phyloP scores from a whole-genome alignment of 78 protist genomes.

The Paratrimastix pyriformis region DNA sequence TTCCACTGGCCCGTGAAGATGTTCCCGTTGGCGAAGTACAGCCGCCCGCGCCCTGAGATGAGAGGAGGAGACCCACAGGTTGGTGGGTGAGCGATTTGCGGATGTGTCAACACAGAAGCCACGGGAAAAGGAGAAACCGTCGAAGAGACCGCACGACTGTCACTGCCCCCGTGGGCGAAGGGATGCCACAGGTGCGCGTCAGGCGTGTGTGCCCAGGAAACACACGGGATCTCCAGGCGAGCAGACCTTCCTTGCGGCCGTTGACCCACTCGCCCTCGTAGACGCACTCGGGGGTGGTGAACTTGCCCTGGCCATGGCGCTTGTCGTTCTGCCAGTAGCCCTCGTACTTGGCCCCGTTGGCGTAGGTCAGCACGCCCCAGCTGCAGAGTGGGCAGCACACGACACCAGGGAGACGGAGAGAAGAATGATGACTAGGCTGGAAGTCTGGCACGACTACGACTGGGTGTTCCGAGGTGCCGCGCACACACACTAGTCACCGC shows the following conservation, averaged over 20 bases:
- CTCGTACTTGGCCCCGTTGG: slow-evolving; percentile 26
- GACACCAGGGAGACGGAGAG: not conserved
- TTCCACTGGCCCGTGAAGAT: not conserved
- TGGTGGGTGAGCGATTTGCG: too few relatives aligned
- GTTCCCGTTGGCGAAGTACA: slow-evolving; percentile 1
- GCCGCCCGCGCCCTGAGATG: not conserved
- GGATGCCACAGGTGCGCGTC: too few relatives aligned
- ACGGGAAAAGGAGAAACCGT: too few relatives aligned
- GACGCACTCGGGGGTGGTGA: slow-evolving; percentile 25
- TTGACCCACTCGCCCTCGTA: slow-evolving; percentile 47
- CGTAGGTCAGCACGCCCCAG: slow-evolving; percentile 29
- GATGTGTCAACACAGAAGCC: too few relatives aligned
- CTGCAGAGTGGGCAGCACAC: slow-evolving; percentile 7
- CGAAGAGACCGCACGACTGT: too few relatives aligned
- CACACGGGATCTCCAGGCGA: too few relatives aligned
- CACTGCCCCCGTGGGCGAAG: too few relatives aligned
- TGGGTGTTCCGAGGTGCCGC: not conserved
- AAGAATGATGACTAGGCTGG: too few relatives aligned
- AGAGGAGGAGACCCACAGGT: too few relatives aligned
- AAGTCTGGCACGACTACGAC: slow-evolving; percentile 19
- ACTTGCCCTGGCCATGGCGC: slow-evolving; percentile 32
- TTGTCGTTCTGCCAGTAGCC: slow-evolving; percentile 6
- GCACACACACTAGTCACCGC: not conserved
- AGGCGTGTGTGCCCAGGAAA: too few relatives aligned
- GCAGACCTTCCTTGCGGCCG: slow-evolving; percentile 35